Percentiles rank a stretch among this genome's conserved stretches.
These are phyloP conservation scores for Phialocephala sp. DNA, from an alignment of 2,329 filamentous ascomycete genomes.

Conservation along the genomic window DNA sequence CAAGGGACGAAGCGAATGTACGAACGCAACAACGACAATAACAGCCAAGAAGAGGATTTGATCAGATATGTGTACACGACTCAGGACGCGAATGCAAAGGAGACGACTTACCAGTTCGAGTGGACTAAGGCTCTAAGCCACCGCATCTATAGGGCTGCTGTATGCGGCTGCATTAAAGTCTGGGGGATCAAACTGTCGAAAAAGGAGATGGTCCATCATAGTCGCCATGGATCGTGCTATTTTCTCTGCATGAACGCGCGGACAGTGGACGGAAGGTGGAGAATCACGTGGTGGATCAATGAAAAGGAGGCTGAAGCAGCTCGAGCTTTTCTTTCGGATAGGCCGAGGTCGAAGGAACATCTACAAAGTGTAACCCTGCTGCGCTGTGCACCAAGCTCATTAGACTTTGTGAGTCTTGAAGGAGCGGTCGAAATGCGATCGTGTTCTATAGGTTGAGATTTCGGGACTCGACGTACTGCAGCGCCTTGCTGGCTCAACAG, in stretches of 20 bases:
- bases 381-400: not conserved
- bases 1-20: slow-evolving; percentile 11
- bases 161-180: slow-evolving; percentile 20
- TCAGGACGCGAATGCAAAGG: slow-evolving; percentile 27
- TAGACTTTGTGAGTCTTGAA: not conserved
- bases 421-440: not conserved
- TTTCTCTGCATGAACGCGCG: slow-evolving; percentile 25
- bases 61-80: slow-evolving; percentile 23
- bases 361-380: not conserved
- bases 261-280: slow-evolving; percentile 20
- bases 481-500: not conserved
- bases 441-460: not conserved
- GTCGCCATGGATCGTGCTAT: slow-evolving; percentile 21
- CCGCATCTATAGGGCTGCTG: slow-evolving; percentile 14
- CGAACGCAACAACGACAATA: slow-evolving; percentile 4
- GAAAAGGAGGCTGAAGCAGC: slow-evolving; percentile 10
- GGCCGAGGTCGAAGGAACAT: slow-evolving; percentile 4
- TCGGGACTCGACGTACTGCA: not conserved
- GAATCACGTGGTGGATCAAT: slow-evolving; percentile 14
- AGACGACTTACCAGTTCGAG: slow-evolving; percentile 24
- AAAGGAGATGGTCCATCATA: slow-evolving; percentile 9
- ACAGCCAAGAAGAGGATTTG: slow-evolving; percentile 12
- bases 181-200: slow-evolving; percentile 28
- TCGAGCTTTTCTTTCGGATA: slow-evolving; percentile 6
- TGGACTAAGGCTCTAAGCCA: slow-evolving; percentile 24